Evolutionary conservation across 192 early-diverging fungal genomes (phyloP), one percentile per base, ranked within the genome.

Genomic region (Phlyctochytrium arcticum): DNA sequence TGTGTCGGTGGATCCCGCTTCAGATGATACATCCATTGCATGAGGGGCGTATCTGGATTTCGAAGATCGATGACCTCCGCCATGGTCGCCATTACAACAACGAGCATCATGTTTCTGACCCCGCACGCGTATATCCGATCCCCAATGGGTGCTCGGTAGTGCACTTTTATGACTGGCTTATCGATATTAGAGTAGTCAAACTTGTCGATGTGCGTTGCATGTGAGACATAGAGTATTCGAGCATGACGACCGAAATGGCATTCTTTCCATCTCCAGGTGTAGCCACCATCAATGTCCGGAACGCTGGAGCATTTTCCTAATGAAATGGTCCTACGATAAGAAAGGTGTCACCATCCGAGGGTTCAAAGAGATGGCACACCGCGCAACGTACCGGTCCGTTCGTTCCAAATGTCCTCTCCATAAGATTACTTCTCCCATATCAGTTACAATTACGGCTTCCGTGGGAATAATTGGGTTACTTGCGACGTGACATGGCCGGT

Each of bases 401-500:
- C 36, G 12, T 1, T 19, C 36, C 3, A 17, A 32, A 30, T 57
- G 30, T 6, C 54, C 54, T 32, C 60, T 53, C 66, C 66, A 68
- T 19, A 68, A 21, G 10, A 30, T 49, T 6, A 68, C 23, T 10
- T 60, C 48, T 27, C 66, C 66, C 4, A 55, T 49, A 23, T 68
- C 66, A 30, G 60, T 2, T 12, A 68, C 30, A 5, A 68, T 24
- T 15, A 57, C 66, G 21, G 49, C 66, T 27, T 68, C 66, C 6
- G 21, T 42, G 6, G 57, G n/a, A 10, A 51, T 3, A 9, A 36
- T 34, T n/a, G 66, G 57, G 55, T 53, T 68, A 57, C 58, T 49
- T 21, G 55, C 57, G 21, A 68, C 47, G 49, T 60, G 27, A 7
- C 58, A 19, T n/a, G 66, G 66, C n/a, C 66, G 55, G 21, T 36